A percentile compares a stretch with the other conserved stretches of the same genome.
These are phyloP conservation scores for Blastocystis sp. DNA, from an alignment of 352 stramenopile species.

Conservation along the genomic window DNA sequence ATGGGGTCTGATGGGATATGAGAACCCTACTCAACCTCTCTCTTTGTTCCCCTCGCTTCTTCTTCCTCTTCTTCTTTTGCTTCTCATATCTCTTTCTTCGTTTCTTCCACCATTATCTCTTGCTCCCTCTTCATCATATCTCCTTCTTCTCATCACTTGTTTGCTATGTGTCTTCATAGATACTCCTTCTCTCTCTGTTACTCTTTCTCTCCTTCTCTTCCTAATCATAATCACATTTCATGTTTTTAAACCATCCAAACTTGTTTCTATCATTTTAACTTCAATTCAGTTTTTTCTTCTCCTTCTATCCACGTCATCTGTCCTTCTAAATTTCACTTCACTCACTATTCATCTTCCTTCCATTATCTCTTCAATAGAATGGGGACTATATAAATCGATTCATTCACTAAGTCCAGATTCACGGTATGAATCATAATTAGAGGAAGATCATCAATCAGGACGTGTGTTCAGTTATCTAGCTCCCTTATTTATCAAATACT, in stretches of 20 bases:
- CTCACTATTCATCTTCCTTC: background rate
- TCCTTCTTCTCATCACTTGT: too few relatives aligned
- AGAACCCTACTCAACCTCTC: background rate
- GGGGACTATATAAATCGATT: slow-evolving; percentile 1
- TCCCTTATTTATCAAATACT: slow-evolving; percentile 2
- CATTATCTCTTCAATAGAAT: background rate
- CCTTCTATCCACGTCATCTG: background rate
- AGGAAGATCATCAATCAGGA: background rate
- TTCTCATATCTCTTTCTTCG: background rate
- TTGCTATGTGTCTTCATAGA: background rate
- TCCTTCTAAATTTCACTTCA: background rate
- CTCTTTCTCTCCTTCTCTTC: background rate
- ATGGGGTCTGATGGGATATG: background rate
- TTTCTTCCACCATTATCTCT: background rate
- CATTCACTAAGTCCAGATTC: background rate
- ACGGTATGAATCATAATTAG: background rate
- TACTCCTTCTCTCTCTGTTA: background rate
- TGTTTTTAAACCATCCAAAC: background rate
- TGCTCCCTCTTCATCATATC: background rate
- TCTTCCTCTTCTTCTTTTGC: background rate
- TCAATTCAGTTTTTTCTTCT: background rate
- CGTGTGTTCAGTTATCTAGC: background rate
- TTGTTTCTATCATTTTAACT: background rate
- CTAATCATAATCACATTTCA: background rate
- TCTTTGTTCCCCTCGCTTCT: background rate